A percentile compares a stretch with the other conserved stretches of the same genome.
These are phyloP conservation scores for Saccharomycopsis microspora DNA, from an alignment of 805 yeast species.

Conservation along the genomic window DNA sequence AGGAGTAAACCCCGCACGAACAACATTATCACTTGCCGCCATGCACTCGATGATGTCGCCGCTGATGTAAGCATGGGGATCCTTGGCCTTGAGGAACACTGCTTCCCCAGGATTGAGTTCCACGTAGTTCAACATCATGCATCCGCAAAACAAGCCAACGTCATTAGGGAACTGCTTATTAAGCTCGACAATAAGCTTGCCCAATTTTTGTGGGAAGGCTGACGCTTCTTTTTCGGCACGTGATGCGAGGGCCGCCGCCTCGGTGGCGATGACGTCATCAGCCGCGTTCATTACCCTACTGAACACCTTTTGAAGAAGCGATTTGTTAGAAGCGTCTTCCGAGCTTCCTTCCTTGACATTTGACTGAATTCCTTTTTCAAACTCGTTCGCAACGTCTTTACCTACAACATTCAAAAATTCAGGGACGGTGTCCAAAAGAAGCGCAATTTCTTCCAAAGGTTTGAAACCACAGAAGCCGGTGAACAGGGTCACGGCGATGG, in stretches of 20 bases:
- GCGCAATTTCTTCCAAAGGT: conserved; percentile 70
- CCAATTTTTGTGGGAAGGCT: conserved; percentile 41
- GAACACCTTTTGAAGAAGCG: conserved; percentile 63
- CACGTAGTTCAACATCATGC: conserved; percentile 84
- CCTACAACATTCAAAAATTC: conserved; percentile 59
- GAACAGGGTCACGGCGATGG: conserved; percentile 88
- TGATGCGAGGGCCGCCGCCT: conserved; percentile 54
- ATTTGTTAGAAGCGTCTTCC: conserved; percentile 47
- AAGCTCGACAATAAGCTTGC: conserved; percentile 65
- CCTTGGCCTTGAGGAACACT: conserved; percentile 91
- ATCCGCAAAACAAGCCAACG: conserved; percentile 93
- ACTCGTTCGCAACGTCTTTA: conserved; percentile 40
- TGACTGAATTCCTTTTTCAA: conserved; percentile 34
- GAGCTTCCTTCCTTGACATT: conserved; percentile 34
- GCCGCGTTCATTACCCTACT: conserved; percentile 74
- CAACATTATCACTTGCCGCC: conserved; percentile 99
- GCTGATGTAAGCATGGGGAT: conserved; percentile 94
- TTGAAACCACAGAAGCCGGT: conserved; percentile 98
- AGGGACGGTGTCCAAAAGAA: conserved; percentile 58
- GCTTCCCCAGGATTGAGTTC: conserved; percentile 82
- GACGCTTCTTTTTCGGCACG: conserved; percentile 52
- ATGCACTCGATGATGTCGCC: conserved; percentile 99
- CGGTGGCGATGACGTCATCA: conserved; percentile 41
- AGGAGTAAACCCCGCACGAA: conserved; percentile 98
- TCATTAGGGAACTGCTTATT: conserved; percentile 87